Evolutionary conservation across 2,329 filamentous ascomycete genomes (phyloP).

Genomic region (Emmonsia crescens): DNA sequence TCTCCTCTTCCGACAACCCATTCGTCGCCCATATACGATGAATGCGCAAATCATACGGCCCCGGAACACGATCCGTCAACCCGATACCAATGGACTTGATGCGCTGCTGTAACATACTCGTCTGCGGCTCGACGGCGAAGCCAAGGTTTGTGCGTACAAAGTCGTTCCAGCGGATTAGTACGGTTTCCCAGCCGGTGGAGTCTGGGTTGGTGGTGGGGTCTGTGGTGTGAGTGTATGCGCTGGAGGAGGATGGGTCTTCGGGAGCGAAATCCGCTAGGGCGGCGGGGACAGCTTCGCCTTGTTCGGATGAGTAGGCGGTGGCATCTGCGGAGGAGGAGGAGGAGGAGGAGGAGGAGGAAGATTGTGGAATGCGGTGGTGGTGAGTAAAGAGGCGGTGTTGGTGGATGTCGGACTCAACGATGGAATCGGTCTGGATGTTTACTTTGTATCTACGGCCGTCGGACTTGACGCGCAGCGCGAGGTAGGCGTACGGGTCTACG

Average conservation of each 20-base stretch:
- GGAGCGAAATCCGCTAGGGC: slow-evolving; percentile 26
- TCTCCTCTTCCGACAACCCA: slow-evolving; percentile 34
- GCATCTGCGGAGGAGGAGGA: slow-evolving; percentile 13
- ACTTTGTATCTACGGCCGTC: slow-evolving; percentile 89
- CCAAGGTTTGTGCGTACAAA: slow-evolving; percentile 95
- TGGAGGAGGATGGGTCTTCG: slow-evolving; percentile 23
- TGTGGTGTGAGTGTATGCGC: slow-evolving; percentile 22
- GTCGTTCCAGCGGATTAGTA: slow-evolving; percentile 80
- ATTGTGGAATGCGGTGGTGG: slow-evolving; percentile 25
- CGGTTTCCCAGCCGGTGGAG: slow-evolving; percentile 85
- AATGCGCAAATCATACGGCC: slow-evolving; percentile 77
- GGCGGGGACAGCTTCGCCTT: slow-evolving; percentile 19
- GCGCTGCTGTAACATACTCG: slow-evolving; percentile 75
- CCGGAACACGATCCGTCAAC: slow-evolving; percentile 77
- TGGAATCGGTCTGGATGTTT: slow-evolving; percentile 88
- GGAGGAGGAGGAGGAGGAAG: slow-evolving; percentile 12
- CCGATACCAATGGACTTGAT: slow-evolving; percentile 78
- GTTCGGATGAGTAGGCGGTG: neutral
- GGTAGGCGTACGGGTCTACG: slow-evolving; percentile 76
- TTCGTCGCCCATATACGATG: slow-evolving; percentile 90
- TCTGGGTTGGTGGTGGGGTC: slow-evolving; percentile 37
- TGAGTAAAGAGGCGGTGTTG: slow-evolving; percentile 68
- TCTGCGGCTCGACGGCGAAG: slow-evolving; percentile 83
- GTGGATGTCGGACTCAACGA: slow-evolving; percentile 90
- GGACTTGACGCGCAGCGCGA: slow-evolving; percentile 78